Conservation (phyloP, 2,329 filamentous ascomycete genomes). For the Teratosphaeria gauchensis region DNA sequence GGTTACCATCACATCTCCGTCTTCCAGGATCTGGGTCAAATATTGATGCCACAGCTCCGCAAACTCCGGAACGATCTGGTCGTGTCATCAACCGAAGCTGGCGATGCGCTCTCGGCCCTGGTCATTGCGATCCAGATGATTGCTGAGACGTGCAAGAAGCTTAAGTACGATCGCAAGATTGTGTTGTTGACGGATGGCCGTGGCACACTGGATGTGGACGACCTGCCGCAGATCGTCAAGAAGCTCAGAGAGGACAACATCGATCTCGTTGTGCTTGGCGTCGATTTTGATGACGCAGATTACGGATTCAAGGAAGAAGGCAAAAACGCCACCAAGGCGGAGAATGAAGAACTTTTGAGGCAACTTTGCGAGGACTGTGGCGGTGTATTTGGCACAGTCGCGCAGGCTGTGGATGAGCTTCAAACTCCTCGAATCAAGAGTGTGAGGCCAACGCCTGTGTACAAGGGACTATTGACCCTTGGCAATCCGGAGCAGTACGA, state of each 20-base stretch:
- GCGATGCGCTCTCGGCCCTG: constrained; percentile 79
- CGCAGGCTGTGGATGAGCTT: constrained; percentile 73
- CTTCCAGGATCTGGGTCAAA: constrained; percentile 53
- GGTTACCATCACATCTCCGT: constrained; percentile 76
- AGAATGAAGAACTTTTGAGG: constrained; percentile 63
- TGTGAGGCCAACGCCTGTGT: constrained; percentile 66
- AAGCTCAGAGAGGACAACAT: constrained; percentile 71
- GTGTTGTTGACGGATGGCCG: constrained; percentile 77
- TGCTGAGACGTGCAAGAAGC: constrained; percentile 62
- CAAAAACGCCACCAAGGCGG: constrained; percentile 60
- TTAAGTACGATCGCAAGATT: constrained; percentile 73
- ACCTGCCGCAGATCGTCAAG: constrained; percentile 56
- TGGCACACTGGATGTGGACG: constrained; percentile 62
- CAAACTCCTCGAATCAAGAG: constrained; percentile 66
- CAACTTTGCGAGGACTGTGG: constrained; percentile 56
- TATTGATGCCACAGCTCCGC: constrained; percentile 60
- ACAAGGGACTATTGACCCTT: constrained; percentile 68
- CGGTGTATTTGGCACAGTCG: constrained; percentile 72
- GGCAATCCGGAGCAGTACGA: constrained; percentile 67
- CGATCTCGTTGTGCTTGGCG: constrained; percentile 68
- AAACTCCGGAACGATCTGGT: constrained; percentile 54
- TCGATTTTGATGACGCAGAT: constrained; percentile 87
- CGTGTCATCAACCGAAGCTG: constrained; percentile 56
- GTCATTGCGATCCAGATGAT: constrained; percentile 86
- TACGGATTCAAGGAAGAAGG: constrained; percentile 88